Evolutionary conservation across 768 basidiomycete species (phyloP).

Genomic region (Suillus sp.): DNA sequence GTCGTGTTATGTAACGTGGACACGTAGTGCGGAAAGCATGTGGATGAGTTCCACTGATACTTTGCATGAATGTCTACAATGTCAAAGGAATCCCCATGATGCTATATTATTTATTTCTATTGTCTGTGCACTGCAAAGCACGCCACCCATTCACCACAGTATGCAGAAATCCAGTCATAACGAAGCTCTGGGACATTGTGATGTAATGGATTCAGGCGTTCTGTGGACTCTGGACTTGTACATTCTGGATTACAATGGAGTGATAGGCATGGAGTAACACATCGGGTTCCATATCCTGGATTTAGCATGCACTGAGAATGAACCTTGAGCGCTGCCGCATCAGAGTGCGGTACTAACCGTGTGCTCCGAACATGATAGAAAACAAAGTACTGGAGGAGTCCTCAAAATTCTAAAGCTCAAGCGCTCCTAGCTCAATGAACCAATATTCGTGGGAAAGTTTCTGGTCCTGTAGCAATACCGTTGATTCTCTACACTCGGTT

Average conservation of each 20-base stretch:
- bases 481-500: too few relatives aligned
- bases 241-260: neutral
- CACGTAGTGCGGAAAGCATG: too few relatives aligned
- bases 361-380: too few relatives aligned
- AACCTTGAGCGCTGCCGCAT: neutral
- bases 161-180: neutral
- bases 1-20: too few relatives aligned
- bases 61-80: neutral
- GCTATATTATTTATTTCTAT: too few relatives aligned
- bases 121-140: neutral
- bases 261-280: neutral
- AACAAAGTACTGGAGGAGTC: too few relatives aligned
- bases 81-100: conserved; percentile 19
- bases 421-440: too few relatives aligned
- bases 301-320: neutral
- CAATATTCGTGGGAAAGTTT: neutral
- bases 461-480: too few relatives aligned
- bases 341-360: neutral
- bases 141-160: neutral
- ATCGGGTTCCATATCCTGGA: neutral
- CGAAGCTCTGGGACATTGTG: neutral
- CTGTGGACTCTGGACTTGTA: neutral
- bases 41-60: too few relatives aligned
- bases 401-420: too few relatives aligned
- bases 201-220: neutral